Evolutionary conservation across 495 filamentous ascomycete species (phyloP), one percentile per base, ranked within the genome.

Genomic region (Hypoxylon fuscum): DNA sequence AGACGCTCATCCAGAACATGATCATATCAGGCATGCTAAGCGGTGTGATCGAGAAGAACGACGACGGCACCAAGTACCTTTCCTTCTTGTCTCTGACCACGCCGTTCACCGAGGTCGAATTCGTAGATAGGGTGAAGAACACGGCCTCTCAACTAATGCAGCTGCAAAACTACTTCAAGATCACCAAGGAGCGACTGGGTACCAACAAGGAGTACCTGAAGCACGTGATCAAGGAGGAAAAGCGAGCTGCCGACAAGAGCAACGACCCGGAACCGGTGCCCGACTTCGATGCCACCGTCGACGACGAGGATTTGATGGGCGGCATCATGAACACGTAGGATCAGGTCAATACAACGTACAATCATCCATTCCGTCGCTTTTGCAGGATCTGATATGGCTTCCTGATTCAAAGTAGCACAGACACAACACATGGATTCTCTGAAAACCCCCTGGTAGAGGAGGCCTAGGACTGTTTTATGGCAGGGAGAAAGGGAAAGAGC

Each of bases 241-340:
- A 78, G 64, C 71, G 69, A 8, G n/a, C n/a, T 18, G 21, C 48
- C 38, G 75, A 75, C 35, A 75, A 76, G 22, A 68, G 72, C 46
- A 66, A 71, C n/a, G 79, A 75, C 31, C 66, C 50, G 25, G 62
- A 70, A 41, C 68, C 54, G 23, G 59, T 66, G 55, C 65, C 49
- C 6, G 68, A 54, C 10, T 76, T 77, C 34, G 75, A 74, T 55
- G 68, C 67, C 4, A 68, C 75, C 40, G 76, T 85, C 2, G 80
- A 86, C 45, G 87, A 90, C 44, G 87, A 90, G 69, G 87, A 91
- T 66, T 75, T 91, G 35, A 90, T 91, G 88, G 84, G 76, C 23
- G 82, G 83, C 37, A 37, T 76, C 6, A 14, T 67, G 17, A 35
- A 32, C 12, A 75, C 62, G 34, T 63, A 8, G 21, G 44, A 44